A percentile compares a stretch with the other conserved stretches of the same genome.
These are phyloP conservation scores for Gardenia jasminoides DNA, from an alignment of 257 asterid species.

Conservation along the genomic window DNA sequence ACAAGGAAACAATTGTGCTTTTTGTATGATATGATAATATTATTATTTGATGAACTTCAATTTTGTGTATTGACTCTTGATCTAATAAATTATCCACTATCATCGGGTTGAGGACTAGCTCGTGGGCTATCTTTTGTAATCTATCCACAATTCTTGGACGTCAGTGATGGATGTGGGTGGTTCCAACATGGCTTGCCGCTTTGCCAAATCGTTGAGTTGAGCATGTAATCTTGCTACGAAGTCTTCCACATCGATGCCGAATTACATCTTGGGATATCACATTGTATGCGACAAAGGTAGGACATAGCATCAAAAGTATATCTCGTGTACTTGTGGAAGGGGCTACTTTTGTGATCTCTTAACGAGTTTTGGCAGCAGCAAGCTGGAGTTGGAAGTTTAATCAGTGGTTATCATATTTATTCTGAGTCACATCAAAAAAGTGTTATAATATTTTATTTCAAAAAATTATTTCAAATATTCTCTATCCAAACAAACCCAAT, in stretches of 20 bases:
- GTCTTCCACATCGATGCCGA: background rate
- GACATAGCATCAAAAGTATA: no score
- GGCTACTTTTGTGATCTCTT: no score
- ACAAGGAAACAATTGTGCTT: background rate
- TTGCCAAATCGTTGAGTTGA: no score
- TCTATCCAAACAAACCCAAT: no score
- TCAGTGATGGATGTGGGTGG: background rate
- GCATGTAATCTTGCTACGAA: background rate
- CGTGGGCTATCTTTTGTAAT: background rate
- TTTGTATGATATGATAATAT: background rate
- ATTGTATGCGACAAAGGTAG: no score
- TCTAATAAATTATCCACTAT: constrained; percentile 1
- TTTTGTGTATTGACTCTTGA: background rate
- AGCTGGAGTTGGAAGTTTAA: background rate
- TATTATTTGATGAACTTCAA: no score
- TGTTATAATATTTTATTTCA: no score
- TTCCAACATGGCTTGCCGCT: background rate
- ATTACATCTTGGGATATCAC: no score
- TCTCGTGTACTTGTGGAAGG: no score
- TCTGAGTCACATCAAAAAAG: no score
- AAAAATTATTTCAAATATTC: no score
- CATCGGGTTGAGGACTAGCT: background rate
- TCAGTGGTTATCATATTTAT: no score
- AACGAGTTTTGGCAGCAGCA: background rate
- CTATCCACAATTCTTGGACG: background rate